Conservation (phyloP, 2,329 filamentous ascomycete genomes). For the Ophiostoma quercus region DNA sequence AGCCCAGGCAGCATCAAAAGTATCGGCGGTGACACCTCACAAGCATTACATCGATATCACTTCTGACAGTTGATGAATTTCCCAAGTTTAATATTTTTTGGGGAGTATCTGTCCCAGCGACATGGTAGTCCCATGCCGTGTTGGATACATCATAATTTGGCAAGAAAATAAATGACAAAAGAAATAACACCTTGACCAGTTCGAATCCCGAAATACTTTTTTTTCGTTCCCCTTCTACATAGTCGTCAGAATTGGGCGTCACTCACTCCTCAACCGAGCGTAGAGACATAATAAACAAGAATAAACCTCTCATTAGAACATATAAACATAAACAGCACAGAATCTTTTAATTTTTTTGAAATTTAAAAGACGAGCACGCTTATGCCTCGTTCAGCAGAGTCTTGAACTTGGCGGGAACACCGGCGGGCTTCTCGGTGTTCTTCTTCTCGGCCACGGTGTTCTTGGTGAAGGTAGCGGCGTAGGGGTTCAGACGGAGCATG, state of each 20-base stretch:
- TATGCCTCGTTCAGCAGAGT: slow-evolving; percentile 30
- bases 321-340: background rate
- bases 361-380: slow-evolving; percentile 16
- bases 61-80: background rate
- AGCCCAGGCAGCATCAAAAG: too few relatives aligned
- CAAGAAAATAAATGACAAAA: slow-evolving; percentile 17
- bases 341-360: background rate
- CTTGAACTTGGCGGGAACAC: slow-evolving; percentile 30
- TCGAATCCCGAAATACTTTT: slow-evolving; percentile 16
- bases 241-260: slow-evolving; percentile 6
- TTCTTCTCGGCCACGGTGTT: slow-evolving; percentile 72
- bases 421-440: slow-evolving; percentile 31
- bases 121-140: background rate
- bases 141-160: slow-evolving; percentile 11
- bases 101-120: background rate
- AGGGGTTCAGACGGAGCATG: slow-evolving; percentile 96
- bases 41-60: background rate
- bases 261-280: slow-evolving; percentile 10
- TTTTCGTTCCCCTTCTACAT: slow-evolving; percentile 10
- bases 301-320: background rate
- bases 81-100: slow-evolving; percentile 26
- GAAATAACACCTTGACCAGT: slow-evolving; percentile 18
- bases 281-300: background rate
- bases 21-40: background rate
- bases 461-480: slow-evolving; percentile 85